Conservation (phyloP, 2,329 filamentous ascomycete species). For the Colletotrichum lini region DNA sequence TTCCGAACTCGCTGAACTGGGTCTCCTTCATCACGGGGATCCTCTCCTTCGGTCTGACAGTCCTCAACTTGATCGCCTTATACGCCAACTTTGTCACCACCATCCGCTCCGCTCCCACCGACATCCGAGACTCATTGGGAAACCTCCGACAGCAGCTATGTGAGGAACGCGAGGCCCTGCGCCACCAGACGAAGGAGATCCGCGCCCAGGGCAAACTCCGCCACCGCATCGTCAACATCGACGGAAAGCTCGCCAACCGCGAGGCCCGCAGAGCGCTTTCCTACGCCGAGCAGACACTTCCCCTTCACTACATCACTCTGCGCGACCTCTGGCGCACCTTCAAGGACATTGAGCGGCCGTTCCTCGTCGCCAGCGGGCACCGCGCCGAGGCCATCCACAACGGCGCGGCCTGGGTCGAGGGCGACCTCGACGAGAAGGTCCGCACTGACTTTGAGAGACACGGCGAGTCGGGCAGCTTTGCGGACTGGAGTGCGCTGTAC, state of each 20-base stretch:
- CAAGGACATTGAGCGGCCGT: constrained; percentile 38
- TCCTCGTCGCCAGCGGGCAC: constrained; percentile 35
- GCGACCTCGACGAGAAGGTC: constrained; percentile 38
- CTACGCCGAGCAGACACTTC: constrained; percentile 32
- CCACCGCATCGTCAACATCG: neutral
- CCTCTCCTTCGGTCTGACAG: constrained; percentile 34
- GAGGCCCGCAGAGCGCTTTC: constrained; percentile 28
- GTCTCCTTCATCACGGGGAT: constrained; percentile 39
- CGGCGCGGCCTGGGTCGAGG: constrained; percentile 33
- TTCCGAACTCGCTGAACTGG: constrained; percentile 39
- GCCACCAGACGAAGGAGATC: constrained; percentile 34
- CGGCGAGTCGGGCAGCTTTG: constrained; percentile 32
- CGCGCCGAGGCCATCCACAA: constrained; percentile 38
- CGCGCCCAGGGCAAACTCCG: constrained; percentile 27
- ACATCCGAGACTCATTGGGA: constrained; percentile 36
- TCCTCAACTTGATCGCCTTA: constrained; percentile 35
- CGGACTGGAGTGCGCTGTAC: constrained; percentile 37
- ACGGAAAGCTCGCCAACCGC: constrained; percentile 8
- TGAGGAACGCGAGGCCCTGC: constrained; percentile 37
- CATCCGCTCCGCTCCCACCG: constrained; percentile 15
- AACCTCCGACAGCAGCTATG: constrained; percentile 38
- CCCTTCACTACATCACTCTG: constrained; percentile 37
- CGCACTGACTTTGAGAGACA: constrained; percentile 34
- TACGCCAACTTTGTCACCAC: constrained; percentile 38
- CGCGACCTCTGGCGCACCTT: constrained; percentile 36